Conservation (phyloP, 495 filamentous ascomycete genomes). For the Trypethelium eluteriae region DNA sequence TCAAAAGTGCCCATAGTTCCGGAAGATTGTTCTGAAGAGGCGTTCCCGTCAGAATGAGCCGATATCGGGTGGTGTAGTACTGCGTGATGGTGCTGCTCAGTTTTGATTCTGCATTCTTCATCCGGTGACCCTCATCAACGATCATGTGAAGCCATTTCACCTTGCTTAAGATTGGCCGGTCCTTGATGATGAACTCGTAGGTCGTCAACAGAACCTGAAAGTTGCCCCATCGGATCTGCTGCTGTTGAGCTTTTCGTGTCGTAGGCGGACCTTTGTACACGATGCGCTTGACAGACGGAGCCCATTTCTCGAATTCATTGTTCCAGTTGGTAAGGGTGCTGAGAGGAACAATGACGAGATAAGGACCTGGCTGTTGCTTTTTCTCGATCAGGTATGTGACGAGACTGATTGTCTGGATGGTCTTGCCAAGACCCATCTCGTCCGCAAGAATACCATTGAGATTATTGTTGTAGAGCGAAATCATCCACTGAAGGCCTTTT, state of each 20-base stretch:
- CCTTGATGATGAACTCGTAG: slow-evolving; percentile 99
- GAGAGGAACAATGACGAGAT: slow-evolving; percentile 91
- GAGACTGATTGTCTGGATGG: slow-evolving; percentile 96
- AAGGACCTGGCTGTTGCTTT: slow-evolving; percentile 88
- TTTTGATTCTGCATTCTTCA: slow-evolving; percentile 99
- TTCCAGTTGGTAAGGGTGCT: slow-evolving; percentile 99
- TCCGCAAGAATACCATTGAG: slow-evolving; percentile 97
- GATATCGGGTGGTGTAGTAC: slow-evolving; percentile 90
- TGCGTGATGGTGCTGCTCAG: slow-evolving; percentile 87
- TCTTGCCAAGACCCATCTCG: slow-evolving; percentile 99
- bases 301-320: slow-evolving; percentile 98
- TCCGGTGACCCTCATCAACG: slow-evolving; percentile 97
- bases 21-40: slow-evolving; percentile 95
- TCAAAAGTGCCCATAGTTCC: slow-evolving; percentile 93
- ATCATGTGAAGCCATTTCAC: slow-evolving; percentile 99
- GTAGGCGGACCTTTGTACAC: slow-evolving; percentile 96
- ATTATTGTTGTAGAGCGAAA: slow-evolving; percentile 99
- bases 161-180: slow-evolving; percentile 86
- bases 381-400: slow-evolving; percentile 94
- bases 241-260: slow-evolving; percentile 79
- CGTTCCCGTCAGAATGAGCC: slow-evolving; percentile 93
- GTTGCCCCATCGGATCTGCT: slow-evolving; percentile 85
- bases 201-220: slow-evolving; percentile 97
- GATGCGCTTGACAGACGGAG: slow-evolving; percentile 71
- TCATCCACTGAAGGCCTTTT: slow-evolving; percentile 98